Evolutionary conservation across 1,284 basidiomycete genomes (phyloP).

Genomic region (Microbotryum lychnidis-dioicae): DNA sequence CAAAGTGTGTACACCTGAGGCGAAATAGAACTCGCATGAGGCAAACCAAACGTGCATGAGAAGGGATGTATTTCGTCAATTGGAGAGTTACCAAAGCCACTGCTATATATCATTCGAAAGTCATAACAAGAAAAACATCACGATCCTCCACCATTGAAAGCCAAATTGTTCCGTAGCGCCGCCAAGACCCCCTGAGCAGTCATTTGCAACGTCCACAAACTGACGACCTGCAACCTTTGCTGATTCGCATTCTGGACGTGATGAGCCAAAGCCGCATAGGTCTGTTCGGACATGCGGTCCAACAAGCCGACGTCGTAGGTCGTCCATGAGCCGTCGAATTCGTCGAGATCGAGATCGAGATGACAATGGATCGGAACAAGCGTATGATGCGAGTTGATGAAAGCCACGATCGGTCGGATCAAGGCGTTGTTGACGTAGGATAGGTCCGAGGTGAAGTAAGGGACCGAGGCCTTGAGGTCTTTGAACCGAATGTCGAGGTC

Average conservation of each 20-base stretch:
- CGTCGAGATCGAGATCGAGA: slow-evolving; percentile 64
- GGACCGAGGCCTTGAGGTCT: slow-evolving; percentile 92
- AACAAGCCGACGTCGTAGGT: slow-evolving; percentile 53
- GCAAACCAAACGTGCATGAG: too few species aligned
- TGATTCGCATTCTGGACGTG: slow-evolving; percentile 82
- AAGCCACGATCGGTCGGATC: slow-evolving; percentile 92
- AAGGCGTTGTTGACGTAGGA: slow-evolving; percentile 92
- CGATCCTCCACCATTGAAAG: neutral
- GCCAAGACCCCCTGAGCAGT: slow-evolving; percentile 58
- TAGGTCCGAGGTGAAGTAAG: slow-evolving; percentile 75
- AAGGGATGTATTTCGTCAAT: too few species aligned
- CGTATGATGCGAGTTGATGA: slow-evolving; percentile 95
- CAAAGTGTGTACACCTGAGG: too few species aligned
- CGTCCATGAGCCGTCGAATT: slow-evolving; percentile 85
- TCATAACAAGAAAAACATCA: too few species aligned
- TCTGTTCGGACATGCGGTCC: slow-evolving; percentile 70
- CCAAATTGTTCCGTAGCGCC: slow-evolving; percentile 53
- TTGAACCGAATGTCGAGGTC: slow-evolving; percentile 94
- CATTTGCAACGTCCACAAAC: slow-evolving; percentile 69
- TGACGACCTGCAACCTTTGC: slow-evolving; percentile 73
- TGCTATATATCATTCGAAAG: too few species aligned
- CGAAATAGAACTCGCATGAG: too few species aligned
- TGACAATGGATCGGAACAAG: slow-evolving; percentile 83
- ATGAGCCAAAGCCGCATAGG: slow-evolving; percentile 81
- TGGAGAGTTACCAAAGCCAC: too few species aligned